Base-by-base conservation (phyloP, 805 yeast species). In the Torulaspora delbrueckii region DNA sequence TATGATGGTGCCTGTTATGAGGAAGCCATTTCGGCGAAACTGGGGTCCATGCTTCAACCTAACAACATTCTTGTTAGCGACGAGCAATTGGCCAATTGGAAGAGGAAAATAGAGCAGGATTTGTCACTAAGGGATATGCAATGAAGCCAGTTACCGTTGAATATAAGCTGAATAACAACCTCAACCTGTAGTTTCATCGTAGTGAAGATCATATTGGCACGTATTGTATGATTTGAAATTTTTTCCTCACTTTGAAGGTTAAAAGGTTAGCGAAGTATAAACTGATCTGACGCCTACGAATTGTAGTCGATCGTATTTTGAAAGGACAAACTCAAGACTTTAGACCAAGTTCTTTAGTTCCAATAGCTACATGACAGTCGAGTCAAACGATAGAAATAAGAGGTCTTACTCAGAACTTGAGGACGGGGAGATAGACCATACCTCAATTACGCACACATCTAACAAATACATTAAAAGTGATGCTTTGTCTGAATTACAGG, bases 11-110 rank as follows among this genome's bases (percentile, higher is more conserved):
- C 56, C 0, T 51, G 51, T 10, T 63, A 58, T 30, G 57, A 61
- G 3, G 58, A 52, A 25, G 47, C 55, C 1, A 48, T 60, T 2
- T 40, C 62, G 3, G 51, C 51, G 8, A 58, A 58, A 40, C 40
- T 63, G 3, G 73, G 72, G 0, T 61, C 67, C 3, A 68, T 70
- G 72, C 49, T 70, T 54, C 69, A 62, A 57, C 44, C 55, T 1
- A 55, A 55, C 22, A 63, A 60, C 42, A 60, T 67, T 1, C 36
- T 60, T n/a, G 61, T 60, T 3, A 47, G 59, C n/a, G 61, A 58
- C 13, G 63, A 61, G 12, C 69, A 65, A 33, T 66, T 59, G 47
- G 46, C 47, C 2, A 48, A 50, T 26, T 72, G 76, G 76, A 52
- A 59, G 38, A 45, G 48, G 13, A 58, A 56, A 44, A 54, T 67